Evolutionary conservation across 345 rosid species (phyloP).

Genomic region (Cardiospermum halicacabum): DNA sequence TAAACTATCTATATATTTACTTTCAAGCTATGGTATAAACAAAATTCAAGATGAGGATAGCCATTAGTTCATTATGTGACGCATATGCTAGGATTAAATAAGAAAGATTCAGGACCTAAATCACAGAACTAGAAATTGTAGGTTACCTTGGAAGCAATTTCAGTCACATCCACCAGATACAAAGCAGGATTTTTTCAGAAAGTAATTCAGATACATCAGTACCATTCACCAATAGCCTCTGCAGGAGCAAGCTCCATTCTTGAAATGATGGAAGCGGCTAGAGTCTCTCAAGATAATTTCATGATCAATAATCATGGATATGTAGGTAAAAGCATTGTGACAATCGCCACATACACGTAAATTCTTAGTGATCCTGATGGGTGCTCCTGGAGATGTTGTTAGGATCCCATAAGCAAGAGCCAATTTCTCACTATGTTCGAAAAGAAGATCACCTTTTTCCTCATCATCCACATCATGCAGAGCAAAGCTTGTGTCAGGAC

Average conservation of each 20-base stretch:
- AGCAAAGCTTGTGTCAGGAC: constrained; percentile 71
- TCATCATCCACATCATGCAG: constrained; percentile 93
- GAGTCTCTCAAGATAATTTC: constrained; percentile 83
- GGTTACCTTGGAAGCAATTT: neutral
- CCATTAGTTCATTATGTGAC: neutral
- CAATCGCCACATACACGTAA: constrained; percentile 83
- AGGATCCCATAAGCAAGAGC: constrained; percentile 78
- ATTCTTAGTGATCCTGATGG: constrained; percentile 74
- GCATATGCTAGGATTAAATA: neutral
- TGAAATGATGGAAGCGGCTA: constrained; percentile 89
- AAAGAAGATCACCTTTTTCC: constrained; percentile 74
- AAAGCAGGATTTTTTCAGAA: neutral
- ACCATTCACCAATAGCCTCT: constrained; percentile 86
- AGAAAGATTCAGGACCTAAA: neutral
- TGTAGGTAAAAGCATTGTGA: constrained; percentile 61
- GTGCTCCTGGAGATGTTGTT: constrained; percentile 49
- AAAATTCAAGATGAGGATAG: neutral
- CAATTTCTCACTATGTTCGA: constrained; percentile 78
- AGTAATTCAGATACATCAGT: constrained; percentile 13
- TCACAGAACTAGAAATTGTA: neutral
- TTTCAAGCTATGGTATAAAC: neutral
- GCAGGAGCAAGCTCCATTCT: constrained; percentile 72
- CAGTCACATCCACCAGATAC: neutral
- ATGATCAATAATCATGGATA: constrained; percentile 56
- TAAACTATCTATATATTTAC: neutral